phyloP scores from a whole-genome alignment of 352 stramenopile genomes.

The Phytophthora agathidicida region DNA sequence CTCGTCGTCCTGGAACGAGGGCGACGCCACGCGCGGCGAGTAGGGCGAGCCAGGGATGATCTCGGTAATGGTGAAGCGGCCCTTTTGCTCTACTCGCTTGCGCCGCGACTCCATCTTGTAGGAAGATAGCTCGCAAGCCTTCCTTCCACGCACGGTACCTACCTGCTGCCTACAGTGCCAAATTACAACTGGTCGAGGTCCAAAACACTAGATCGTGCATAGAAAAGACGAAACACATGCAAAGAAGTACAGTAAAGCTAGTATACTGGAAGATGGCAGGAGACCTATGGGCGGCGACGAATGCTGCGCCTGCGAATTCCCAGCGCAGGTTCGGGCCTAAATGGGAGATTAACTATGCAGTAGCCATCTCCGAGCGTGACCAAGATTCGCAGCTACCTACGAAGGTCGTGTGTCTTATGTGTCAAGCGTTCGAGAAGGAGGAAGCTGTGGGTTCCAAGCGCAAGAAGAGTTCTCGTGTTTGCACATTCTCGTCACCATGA shows the following conservation, averaged over 20 bases:
- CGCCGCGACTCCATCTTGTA: slow-evolving; percentile 43
- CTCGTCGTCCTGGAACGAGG: slow-evolving; percentile 33
- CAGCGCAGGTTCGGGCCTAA: slow-evolving; percentile 34
- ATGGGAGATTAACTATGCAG: slow-evolving; percentile 37
- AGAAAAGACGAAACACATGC: background rate
- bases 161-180: background rate
- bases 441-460: slow-evolving; percentile 34
- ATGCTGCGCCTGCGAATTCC: background rate
- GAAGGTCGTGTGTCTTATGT: slow-evolving; percentile 35
- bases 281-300: background rate
- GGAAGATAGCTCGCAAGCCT: background rate
- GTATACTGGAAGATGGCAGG: background rate
- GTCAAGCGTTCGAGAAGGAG: slow-evolving; percentile 35
- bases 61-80: slow-evolving; percentile 86
- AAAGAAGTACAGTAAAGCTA: background rate
- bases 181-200: slow-evolving; percentile 21
- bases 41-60: slow-evolving; percentile 63
- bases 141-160: background rate
- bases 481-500: slow-evolving; percentile 37
- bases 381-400: slow-evolving; percentile 18
- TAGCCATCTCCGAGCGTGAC: slow-evolving; percentile 30
- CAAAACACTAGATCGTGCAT: slow-evolving; percentile 3
- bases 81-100: slow-evolving; percentile 72
- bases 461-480: slow-evolving; percentile 36
- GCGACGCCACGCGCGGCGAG: slow-evolving; percentile 31